Evolutionary conservation across 2,329 filamentous ascomycete genomes (phyloP), one percentile per base, ranked within the genome.

Genomic region (Aspergillus aculeatus): DNA sequence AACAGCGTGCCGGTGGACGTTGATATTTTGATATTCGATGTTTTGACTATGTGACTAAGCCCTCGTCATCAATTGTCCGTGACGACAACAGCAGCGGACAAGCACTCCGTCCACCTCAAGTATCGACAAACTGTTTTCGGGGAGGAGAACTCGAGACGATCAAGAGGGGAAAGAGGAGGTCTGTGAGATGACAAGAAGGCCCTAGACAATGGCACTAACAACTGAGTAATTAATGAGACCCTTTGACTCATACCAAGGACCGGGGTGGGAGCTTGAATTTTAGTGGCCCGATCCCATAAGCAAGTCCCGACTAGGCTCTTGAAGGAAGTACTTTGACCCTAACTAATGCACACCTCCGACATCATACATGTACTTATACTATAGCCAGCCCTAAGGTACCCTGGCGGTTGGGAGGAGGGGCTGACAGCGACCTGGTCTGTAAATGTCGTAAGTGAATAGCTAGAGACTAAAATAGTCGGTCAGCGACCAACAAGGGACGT

Each of bases 101-200:
- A 35, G 32, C 16, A 12, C 3, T 16, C 32, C 32, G 32, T 35
- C 32, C 32, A 35, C 32, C 32, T 35, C 32, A 16, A 16, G 11
- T 35, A 5, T 35, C 32, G 11, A 35, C 32, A 12, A 35, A 44
- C 16, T 19, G n/a, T n/a, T 5, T 2, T 19, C 10, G n/a, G 52
- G 29, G 23, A 23, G 26, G n/a, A 23, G 55, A 54, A 47, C 23
- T 47, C n/a, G 47, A 54, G 58, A 50, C 50, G 61, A 63, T 61
- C 56, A 61, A 44, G 64, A 63, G 60, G 60, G 58, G 60, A 54
- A 60, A 47, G 38, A 49, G 53, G 58, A 56, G 56, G 62, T 57
- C 57, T 56, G 55, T 64, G 62, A 59, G 52, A 54, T 59, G 50
- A 47, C 56, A 44, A 41, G 50, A 21, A 47, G 21, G 41, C 62